Evolutionary conservation across 2,329 filamentous ascomycete genomes (phyloP).

Genomic region (Pyrenophora seminiperda): DNA sequence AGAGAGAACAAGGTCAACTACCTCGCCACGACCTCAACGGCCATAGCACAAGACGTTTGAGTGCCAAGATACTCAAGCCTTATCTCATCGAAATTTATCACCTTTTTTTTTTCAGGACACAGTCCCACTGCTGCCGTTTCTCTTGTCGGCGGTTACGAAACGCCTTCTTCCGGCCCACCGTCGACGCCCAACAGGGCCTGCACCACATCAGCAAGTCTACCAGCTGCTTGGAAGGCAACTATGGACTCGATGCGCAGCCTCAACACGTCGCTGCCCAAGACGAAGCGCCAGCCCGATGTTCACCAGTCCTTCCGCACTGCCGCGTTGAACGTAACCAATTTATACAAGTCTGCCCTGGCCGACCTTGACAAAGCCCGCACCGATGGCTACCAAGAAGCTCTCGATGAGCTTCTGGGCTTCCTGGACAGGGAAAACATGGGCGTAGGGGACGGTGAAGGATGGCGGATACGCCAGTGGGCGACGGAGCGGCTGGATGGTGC

Average conservation of each 20-base stretch:
- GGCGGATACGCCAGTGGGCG: slow-evolving; percentile 68
- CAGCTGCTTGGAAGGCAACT: slow-evolving; percentile 1
- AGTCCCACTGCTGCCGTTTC: slow-evolving; percentile 1
- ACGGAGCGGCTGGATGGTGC: slow-evolving; percentile 71
- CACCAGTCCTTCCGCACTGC: slow-evolving; percentile 91
- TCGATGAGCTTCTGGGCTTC: slow-evolving; percentile 86
- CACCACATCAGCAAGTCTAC: background rate
- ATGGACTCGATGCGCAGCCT: slow-evolving; percentile 52
- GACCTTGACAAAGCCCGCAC: slow-evolving; percentile 75
- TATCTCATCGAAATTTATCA: slow-evolving; percentile 1
- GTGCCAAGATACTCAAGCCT: background rate
- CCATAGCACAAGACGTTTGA: slow-evolving; percentile 14
- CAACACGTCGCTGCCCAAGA: slow-evolving; percentile 48
- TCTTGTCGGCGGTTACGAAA: background rate
- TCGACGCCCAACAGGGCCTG: slow-evolving; percentile 8
- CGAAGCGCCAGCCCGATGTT: slow-evolving; percentile 57
- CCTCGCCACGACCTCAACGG: slow-evolving; percentile 1
- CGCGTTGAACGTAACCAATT: slow-evolving; percentile 90
- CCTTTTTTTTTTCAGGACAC: slow-evolving; percentile 1
- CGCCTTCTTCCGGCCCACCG: slow-evolving; percentile 4
- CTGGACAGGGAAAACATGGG: slow-evolving; percentile 83
- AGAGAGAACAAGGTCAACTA: background rate
- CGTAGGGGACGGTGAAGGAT: slow-evolving; percentile 77
- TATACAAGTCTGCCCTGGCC: slow-evolving; percentile 88
- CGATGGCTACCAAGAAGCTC: slow-evolving; percentile 90